Evolutionary conservation across 208 protist genomes (phyloP).

Genomic region (Acanthamoeba pearcei): DNA sequence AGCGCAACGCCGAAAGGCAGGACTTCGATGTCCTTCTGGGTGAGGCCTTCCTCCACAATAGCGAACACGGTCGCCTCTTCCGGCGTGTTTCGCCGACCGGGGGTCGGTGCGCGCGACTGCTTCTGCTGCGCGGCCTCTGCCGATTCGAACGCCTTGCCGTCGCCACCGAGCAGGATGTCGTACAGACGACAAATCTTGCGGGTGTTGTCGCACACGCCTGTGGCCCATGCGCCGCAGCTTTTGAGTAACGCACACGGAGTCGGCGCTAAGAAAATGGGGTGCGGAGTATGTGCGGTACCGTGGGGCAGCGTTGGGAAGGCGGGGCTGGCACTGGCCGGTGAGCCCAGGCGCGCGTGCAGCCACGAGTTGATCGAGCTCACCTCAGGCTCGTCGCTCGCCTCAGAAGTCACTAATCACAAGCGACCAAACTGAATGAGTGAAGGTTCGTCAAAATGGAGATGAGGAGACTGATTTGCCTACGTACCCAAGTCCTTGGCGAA

Average conservation of each 20-base stretch:
- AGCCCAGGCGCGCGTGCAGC: not conserved
- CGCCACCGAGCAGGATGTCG: slow-evolving; percentile 49
- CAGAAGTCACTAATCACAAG: not conserved
- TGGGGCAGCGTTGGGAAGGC: not conserved
- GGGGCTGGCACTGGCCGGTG: no score
- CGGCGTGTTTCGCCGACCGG: not conserved
- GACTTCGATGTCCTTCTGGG: slow-evolving; percentile 72
- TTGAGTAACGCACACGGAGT: not conserved
- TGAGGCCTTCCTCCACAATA: slow-evolving; percentile 76
- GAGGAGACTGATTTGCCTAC: not conserved
- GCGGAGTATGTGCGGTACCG: not conserved
- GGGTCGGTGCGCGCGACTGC: no score
- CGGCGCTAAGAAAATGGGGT: not conserved
- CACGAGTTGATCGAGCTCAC: slow-evolving; percentile 9
- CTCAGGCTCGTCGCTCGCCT: not conserved
- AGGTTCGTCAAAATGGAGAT: not conserved
- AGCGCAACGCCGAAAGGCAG: slow-evolving; percentile 83
- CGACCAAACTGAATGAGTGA: not conserved
- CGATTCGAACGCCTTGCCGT: slow-evolving; percentile 3
- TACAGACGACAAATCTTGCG: slow-evolving; percentile 31
- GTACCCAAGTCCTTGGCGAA: not conserved
- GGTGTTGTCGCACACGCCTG: not conserved
- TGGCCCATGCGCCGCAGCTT: not conserved
- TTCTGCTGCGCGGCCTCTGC: not conserved
- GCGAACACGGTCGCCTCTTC: slow-evolving; percentile 68